phyloP scores from a whole-genome alignment of 2,329 filamentous ascomycete genomes.

The Leptographium lundbergii region DNA sequence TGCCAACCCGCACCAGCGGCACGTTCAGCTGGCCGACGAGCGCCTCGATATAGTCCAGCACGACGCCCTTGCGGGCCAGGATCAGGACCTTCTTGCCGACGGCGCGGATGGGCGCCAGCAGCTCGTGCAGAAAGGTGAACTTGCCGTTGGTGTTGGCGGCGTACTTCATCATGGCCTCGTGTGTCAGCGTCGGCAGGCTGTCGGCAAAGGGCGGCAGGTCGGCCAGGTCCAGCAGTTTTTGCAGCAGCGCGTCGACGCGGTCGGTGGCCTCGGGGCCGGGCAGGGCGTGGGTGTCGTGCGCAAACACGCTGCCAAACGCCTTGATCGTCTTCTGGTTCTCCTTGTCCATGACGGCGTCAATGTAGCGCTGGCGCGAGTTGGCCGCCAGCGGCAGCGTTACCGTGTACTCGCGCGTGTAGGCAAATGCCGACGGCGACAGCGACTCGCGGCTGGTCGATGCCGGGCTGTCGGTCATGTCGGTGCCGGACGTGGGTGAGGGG shows the following conservation, averaged over 20 bases:
- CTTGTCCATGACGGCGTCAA: constrained; percentile 31
- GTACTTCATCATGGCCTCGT: constrained; percentile 35
- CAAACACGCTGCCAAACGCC: constrained; percentile 31
- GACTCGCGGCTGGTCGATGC: background rate
- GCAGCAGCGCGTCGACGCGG: constrained; percentile 39
- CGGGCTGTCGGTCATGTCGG: background rate
- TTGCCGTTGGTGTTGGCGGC: constrained; percentile 45
- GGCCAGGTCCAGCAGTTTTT: constrained; percentile 38
- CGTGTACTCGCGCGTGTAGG: constrained; percentile 26
- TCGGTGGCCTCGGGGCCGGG: constrained; percentile 27
- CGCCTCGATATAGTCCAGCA: constrained; percentile 39
- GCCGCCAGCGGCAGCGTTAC: constrained; percentile 46
- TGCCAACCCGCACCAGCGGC: constrained; percentile 16
- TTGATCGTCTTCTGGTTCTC: constrained; percentile 30
- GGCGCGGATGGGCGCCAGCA: constrained; percentile 32
- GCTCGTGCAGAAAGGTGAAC: constrained; percentile 44
- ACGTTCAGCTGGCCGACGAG: constrained; percentile 30
- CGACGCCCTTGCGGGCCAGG: constrained; percentile 34
- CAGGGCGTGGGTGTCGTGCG: constrained; percentile 22
- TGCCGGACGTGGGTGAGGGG: background rate
- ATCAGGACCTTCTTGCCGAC: constrained; percentile 37
- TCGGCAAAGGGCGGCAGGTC: constrained; percentile 42
- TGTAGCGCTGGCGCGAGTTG: constrained; percentile 38
- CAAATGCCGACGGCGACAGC: constrained; percentile 1
- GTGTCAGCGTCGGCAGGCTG: constrained; percentile 28